Evolutionary conservation across 345 rosid species (phyloP), one percentile per base, ranked within the genome.

Genomic region (Hypericum androsaemum): DNA sequence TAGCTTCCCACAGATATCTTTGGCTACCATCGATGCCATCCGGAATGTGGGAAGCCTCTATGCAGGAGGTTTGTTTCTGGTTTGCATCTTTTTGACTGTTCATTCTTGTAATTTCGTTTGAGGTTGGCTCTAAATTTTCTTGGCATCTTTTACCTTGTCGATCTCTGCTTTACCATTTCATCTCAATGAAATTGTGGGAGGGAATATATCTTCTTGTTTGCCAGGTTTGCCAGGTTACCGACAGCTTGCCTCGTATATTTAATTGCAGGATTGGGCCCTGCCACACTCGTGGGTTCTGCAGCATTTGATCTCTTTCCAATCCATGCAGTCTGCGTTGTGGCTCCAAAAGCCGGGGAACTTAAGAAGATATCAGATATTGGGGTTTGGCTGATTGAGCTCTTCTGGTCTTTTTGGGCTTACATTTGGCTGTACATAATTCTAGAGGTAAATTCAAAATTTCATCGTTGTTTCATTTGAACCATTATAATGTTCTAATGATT

Each of bases 321-420:
- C 63, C 96, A 84, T 51, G 96, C 98, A 64, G 95, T 90, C 43
- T 90, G 98, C 75, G 98, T 90, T 43, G 57, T 90, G 40, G 88
- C 84, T 72, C 98, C 98, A 8, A 86, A 90, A 63, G 92, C 92
- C 53, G 98, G 96, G 65, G 96, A 86, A 69, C 47, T 84, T 71
- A 90, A 90, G 59, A 90, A 90, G 71, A 90, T 90, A 67, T 76
- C 96, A n/a, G 98, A 90, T 59, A 47, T 86, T 8, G 96, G 98
- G 12, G 95, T 90, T 58, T 90, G 98, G 98, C 67, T 84, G 11
- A 94, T 86, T 59, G 96, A 86, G 80, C 85, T 90, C 32, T 77
- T 86, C 58, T 90, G 98, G 98, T 90, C 98, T 52, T 84, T 90
- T 58, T 90, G 96, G 96, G 96, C 98, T 57, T 90, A 90, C 68